Conservation (phyloP, 495 filamentous ascomycete species). For the Aspergillus leporis region DNA sequence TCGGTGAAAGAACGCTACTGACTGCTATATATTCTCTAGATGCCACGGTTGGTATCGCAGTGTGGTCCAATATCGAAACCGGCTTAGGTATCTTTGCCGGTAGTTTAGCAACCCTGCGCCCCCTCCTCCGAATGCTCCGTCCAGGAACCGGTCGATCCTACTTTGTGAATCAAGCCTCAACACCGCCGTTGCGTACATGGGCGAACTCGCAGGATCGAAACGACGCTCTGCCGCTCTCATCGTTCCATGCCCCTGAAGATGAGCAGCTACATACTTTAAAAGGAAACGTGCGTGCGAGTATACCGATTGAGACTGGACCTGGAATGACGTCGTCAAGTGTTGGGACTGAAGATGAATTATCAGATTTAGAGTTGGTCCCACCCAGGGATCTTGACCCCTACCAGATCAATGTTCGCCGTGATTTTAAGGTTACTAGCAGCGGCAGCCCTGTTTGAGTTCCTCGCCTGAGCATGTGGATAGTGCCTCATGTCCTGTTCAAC, state of each 20-base stretch:
- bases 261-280: neutral
- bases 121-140: conserved; percentile 21
- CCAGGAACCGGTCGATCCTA: neutral
- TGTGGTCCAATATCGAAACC: conserved; percentile 29
- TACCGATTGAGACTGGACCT: neutral
- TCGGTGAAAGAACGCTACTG: neutral
- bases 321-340: neutral
- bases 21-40: neutral
- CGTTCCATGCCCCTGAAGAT: neutral
- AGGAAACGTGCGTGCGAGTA: neutral
- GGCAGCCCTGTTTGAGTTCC: neutral
- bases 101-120: conserved; percentile 29
- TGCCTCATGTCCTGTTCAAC: no score
- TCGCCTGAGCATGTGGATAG: no score
- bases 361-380: neutral
- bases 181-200: neutral
- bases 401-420: neutral
- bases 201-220: neutral
- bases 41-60: conserved; percentile 17
- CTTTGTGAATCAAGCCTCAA: neutral
- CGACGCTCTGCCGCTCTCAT: neutral
- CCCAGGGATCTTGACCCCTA: neutral
- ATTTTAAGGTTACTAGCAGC: neutral
- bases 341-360: neutral
- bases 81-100: conserved; percentile 29